Conservation (phyloP, 1,284 basidiomycete genomes). For the Moesziomyces globuligerus region DNA sequence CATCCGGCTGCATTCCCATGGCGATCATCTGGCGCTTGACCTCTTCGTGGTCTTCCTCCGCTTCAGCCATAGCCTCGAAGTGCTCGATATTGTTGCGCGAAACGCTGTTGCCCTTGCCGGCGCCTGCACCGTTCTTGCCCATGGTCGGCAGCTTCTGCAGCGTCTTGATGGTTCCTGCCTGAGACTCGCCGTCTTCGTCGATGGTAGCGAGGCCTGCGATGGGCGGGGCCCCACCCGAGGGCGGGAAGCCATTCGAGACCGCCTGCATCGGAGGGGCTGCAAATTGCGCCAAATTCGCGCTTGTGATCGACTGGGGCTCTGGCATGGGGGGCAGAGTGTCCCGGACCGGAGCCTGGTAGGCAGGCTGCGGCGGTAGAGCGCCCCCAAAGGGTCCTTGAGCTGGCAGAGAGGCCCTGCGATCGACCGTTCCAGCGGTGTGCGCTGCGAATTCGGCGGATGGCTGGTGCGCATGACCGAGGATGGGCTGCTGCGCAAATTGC, state of each 20-base stretch:
- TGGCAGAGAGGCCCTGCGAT: slow-evolving; percentile 19
- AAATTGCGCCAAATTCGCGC: slow-evolving; percentile 12
- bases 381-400: slow-evolving; percentile 11
- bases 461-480: slow-evolving; percentile 11
- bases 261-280: slow-evolving; percentile 20
- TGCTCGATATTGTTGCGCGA: slow-evolving; percentile 52
- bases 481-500: slow-evolving; percentile 6
- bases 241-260: slow-evolving; percentile 1
- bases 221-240: slow-evolving; percentile 6
- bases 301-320: slow-evolving; percentile 23
- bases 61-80: slow-evolving; percentile 53
- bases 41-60: slow-evolving; percentile 54
- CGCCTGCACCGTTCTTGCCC: slow-evolving; percentile 36
- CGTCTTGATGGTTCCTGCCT: slow-evolving; percentile 55
- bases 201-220: slow-evolving; percentile 54
- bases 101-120: slow-evolving; percentile 40
- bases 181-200: slow-evolving; percentile 56
- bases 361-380: slow-evolving; percentile 7
- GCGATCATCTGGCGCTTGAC: slow-evolving; percentile 49
- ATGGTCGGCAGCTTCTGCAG: slow-evolving; percentile 40
- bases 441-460: not conserved
- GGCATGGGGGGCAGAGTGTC: slow-evolving; percentile 30
- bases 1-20: slow-evolving; percentile 52
- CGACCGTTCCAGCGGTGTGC: slow-evolving; percentile 1
- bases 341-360: slow-evolving; percentile 1